Percentiles rank a stretch among this genome's conserved stretches.
Conservation (phyloP, 495 filamentous ascomycete genomes). For the Astrocystis sublimbata region DNA sequence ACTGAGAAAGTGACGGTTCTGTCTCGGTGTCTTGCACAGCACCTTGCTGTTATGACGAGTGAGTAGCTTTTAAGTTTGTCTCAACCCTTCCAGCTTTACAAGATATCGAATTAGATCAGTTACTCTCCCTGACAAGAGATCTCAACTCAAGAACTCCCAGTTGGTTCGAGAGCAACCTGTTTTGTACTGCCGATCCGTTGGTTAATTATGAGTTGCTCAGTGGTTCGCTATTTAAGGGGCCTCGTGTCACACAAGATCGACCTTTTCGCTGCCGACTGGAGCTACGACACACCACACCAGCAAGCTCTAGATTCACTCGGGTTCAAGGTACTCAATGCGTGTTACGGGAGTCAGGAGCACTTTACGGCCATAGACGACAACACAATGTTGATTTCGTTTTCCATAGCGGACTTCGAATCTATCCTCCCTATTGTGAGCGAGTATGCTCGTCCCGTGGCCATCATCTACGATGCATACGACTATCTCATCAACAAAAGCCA, state of each 20-base stretch:
- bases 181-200: background rate
- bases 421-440: conserved; percentile 10
- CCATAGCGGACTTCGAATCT: conserved; percentile 4
- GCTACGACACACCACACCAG: conserved; percentile 1
- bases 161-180: background rate
- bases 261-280: conserved; percentile 14
- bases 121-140: background rate
- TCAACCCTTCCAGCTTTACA: background rate
- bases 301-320: background rate
- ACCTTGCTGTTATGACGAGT: conserved; percentile 7
- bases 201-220: background rate
- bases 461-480: conserved; percentile 3
- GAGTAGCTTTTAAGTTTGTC: background rate
- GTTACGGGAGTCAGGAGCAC: conserved; percentile 4
- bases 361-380: conserved; percentile 9
- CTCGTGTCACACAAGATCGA: conserved; percentile 1
- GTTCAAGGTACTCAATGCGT: background rate
- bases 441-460: conserved; percentile 6
- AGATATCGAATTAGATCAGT: no score
- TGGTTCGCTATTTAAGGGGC: conserved; percentile 1
- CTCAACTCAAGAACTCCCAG: background rate
- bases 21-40: conserved; percentile 6
- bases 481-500: background rate
- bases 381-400: conserved; percentile 11
- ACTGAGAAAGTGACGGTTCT: background rate